Evolutionary conservation across 2,329 filamentous ascomycete genomes (phyloP).

Genomic region (Truncatella angustata): DNA sequence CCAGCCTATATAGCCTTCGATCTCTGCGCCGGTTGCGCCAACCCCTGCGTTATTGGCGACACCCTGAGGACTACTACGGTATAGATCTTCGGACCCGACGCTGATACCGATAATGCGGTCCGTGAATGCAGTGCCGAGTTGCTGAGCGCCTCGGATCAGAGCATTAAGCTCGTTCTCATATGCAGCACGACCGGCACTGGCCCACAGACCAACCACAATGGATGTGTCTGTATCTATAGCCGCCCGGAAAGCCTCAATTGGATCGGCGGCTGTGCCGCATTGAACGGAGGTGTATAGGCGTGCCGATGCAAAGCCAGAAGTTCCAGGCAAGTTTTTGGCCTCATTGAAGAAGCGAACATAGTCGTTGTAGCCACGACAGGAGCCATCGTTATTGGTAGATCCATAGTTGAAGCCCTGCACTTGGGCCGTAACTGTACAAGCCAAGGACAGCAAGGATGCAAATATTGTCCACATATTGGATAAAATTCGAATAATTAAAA

Average conservation of each 20-base stretch:
- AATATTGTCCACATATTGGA: neutral
- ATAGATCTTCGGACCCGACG: conserved; percentile 30
- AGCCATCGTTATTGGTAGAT: conserved; percentile 35
- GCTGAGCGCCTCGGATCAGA: conserved; percentile 18
- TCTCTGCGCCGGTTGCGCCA: conserved; percentile 23
- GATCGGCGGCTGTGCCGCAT: conserved; percentile 27
- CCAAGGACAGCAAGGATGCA: conserved; percentile 5
- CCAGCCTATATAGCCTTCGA: conserved; percentile 27
- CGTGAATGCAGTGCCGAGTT: conserved; percentile 22
- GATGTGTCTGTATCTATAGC: conserved; percentile 27
- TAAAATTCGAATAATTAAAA: too few species aligned
- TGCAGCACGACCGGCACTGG: conserved; percentile 21
- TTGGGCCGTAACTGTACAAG: conserved; percentile 16
- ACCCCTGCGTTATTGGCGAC: conserved; percentile 21
- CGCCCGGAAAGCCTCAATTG: conserved; percentile 26
- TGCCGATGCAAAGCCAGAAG: conserved; percentile 41
- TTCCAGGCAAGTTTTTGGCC: conserved; percentile 38
- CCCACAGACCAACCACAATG: conserved; percentile 27
- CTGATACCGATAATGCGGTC: conserved; percentile 26
- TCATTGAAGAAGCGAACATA: conserved; percentile 43
- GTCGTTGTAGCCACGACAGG: conserved; percentile 37
- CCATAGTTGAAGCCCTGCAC: conserved; percentile 46
- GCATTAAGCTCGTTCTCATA: conserved; percentile 27
- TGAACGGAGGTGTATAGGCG: conserved; percentile 38
- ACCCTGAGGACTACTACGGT: conserved; percentile 24